Conservation (phyloP, 1,284 basidiomycete species). For the Leucoagaricus sp. region DNA sequence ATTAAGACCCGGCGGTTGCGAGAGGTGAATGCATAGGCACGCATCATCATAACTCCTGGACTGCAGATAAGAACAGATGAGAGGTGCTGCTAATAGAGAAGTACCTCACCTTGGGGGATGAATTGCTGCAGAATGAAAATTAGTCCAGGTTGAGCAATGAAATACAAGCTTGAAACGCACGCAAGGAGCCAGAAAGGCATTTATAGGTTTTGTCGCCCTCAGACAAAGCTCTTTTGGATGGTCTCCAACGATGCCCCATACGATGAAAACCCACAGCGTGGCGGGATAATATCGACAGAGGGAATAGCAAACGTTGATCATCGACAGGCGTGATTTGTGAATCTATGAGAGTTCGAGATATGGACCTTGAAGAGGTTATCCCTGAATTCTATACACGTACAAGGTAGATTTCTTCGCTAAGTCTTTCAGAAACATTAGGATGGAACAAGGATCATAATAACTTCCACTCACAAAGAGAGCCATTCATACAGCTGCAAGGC, state of each 20-base stretch:
- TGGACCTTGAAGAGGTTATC: neutral
- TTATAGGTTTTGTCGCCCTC: conserved; percentile 25
- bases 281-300: conserved; percentile 39
- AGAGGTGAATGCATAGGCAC: conserved; percentile 38
- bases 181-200: conserved; percentile 32
- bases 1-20: conserved; percentile 29
- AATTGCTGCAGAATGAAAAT: too few relatives aligned
- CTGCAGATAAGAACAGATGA: neutral
- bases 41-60: conserved; percentile 38
- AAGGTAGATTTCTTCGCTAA: conserved; percentile 17
- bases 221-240: conserved; percentile 27
- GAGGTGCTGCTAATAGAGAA: neutral
- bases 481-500: conserved; percentile 28
- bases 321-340: conserved; percentile 35
- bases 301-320: conserved; percentile 37
- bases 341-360: conserved; percentile 28
- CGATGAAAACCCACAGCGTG: conserved; percentile 29
- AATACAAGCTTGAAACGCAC: conserved; percentile 23
- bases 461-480: conserved; percentile 22
- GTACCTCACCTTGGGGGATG: conserved; percentile 4
- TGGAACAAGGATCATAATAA: neutral
- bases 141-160: conserved; percentile 15
- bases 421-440: conserved; percentile 1
- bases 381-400: conserved; percentile 5
- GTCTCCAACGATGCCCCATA: conserved; percentile 33